Conservation (phyloP, 1,139 yeast genomes). For the Saccharomyces hybrid region DNA sequence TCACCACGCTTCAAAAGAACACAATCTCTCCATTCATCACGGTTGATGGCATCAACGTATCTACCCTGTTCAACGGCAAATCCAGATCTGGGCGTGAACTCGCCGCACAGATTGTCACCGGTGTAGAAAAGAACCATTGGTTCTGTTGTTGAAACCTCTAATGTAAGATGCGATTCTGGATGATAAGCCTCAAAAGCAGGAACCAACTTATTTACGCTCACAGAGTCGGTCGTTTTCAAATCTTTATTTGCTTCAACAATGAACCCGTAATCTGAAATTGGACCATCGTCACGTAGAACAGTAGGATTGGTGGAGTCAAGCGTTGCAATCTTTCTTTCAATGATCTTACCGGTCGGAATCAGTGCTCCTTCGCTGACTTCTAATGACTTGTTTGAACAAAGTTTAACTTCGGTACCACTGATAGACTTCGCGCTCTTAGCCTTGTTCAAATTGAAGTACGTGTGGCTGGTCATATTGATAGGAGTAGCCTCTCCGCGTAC, state of each 20-base stretch:
- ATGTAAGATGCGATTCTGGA: constrained; percentile 38
- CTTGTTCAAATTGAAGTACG: constrained; percentile 43
- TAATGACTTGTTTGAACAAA: constrained; percentile 31
- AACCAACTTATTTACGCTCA: constrained; percentile 33
- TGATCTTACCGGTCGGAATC: constrained; percentile 46
- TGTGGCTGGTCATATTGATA: constrained; percentile 53
- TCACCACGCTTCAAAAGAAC: constrained; percentile 46
- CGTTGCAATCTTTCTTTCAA: constrained; percentile 18
- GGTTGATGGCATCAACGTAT: constrained; percentile 47
- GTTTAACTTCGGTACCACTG: constrained; percentile 16
- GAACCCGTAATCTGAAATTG: constrained; percentile 46
- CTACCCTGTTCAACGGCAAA: constrained; percentile 56
- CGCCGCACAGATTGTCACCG: constrained; percentile 41
- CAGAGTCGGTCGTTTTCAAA: constrained; percentile 35
- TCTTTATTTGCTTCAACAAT: constrained; percentile 34
- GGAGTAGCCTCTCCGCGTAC: constrained; percentile 39
- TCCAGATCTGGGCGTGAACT: constrained; percentile 40
- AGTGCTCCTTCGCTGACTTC: constrained; percentile 34
- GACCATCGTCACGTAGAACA: constrained; percentile 7
- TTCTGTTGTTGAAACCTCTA: constrained; percentile 47
- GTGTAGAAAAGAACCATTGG: constrained; percentile 62
- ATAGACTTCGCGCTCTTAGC: constrained; percentile 20
- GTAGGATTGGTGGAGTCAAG: background rate
- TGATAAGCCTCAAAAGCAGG: constrained; percentile 40
- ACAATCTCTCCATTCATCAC: constrained; percentile 41